Evolutionary conservation across 495 filamentous ascomycete species (phyloP).

Genomic region (Tuber brumale): DNA sequence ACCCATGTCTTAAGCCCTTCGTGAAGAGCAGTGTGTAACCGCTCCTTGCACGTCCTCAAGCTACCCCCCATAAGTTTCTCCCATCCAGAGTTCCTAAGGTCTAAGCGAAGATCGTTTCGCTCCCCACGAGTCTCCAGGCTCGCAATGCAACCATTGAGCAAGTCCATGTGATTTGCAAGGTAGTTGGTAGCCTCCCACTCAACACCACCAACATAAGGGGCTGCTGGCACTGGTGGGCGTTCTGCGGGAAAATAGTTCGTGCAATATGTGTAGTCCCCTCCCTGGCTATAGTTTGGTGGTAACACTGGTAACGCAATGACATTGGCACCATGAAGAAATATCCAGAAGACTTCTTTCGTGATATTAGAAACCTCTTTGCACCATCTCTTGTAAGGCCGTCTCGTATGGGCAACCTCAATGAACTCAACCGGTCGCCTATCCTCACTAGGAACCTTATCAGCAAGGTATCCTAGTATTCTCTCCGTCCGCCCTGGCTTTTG

Average conservation of each 20-base stretch:
- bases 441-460: conserved; percentile 71
- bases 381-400: conserved; percentile 88
- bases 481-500: conserved; percentile 47
- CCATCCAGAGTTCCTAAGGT: conserved; percentile 78
- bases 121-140: conserved; percentile 63
- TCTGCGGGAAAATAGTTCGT: conserved; percentile 76
- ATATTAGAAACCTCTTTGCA: conserved; percentile 84
- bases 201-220: conserved; percentile 93
- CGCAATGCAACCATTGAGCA: conserved; percentile 86
- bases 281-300: neutral
- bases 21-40: conserved; percentile 82
- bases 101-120: conserved; percentile 69
- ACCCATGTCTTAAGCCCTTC: conserved; percentile 86
- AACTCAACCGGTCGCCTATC: conserved; percentile 71
- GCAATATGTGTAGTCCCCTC: conserved; percentile 48
- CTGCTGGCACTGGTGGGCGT: conserved; percentile 83
- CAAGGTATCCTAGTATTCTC: conserved; percentile 67
- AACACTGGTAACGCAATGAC: conserved; percentile 52
- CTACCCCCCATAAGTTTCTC: conserved; percentile 82
- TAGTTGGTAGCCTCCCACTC: conserved; percentile 99
- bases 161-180: conserved; percentile 81
- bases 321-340: conserved; percentile 90
- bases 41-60: conserved; percentile 89
- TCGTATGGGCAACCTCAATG: conserved; percentile 78
- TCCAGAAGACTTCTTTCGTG: conserved; percentile 99